phyloP scores from a whole-genome alignment of 23 red algal genomes.

The Gracilaria caudata region DNA sequence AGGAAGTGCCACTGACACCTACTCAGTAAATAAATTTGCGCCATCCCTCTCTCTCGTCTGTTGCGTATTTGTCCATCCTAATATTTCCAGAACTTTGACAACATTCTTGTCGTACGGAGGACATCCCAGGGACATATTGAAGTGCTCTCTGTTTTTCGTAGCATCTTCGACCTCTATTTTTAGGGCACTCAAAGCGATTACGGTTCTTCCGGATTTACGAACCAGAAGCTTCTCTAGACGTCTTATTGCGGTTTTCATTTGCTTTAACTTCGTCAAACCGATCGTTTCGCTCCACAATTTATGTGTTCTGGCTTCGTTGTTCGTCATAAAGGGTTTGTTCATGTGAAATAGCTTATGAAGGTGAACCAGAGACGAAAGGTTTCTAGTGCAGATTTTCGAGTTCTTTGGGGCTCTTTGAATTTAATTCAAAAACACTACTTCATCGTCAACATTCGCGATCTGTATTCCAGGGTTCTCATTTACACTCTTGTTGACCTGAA shows the following conservation, averaged over 20 bases:
- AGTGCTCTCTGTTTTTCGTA: neutral
- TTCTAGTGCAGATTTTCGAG: neutral
- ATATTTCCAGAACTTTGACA: neutral
- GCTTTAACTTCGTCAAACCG: neutral
- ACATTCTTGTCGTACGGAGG: neutral
- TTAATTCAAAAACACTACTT: neutral
- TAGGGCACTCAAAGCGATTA: neutral
- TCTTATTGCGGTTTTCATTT: neutral
- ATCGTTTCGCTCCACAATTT: neutral
- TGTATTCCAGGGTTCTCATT: too few species aligned
- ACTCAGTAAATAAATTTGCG: too few species aligned
- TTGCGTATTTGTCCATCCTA: neutral
- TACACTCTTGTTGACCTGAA: too few species aligned
- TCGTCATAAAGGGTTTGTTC: neutral
- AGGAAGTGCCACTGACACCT: too few species aligned
- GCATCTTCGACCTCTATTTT: neutral
- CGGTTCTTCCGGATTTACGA: neutral
- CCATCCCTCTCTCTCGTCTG: neutral
- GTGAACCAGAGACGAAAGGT: neutral
- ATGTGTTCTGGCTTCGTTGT: neutral
- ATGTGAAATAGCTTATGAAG: neutral
- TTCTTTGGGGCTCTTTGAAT: too few species aligned
- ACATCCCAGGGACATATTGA: neutral
- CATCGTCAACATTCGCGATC: too few species aligned
- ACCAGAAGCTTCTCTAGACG: neutral